Percentiles rank a stretch among this genome's conserved stretches.
These are phyloP conservation scores for Mucor circinelloides DNA, from an alignment of 371 early-diverging fungal species.

Conservation along the genomic window DNA sequence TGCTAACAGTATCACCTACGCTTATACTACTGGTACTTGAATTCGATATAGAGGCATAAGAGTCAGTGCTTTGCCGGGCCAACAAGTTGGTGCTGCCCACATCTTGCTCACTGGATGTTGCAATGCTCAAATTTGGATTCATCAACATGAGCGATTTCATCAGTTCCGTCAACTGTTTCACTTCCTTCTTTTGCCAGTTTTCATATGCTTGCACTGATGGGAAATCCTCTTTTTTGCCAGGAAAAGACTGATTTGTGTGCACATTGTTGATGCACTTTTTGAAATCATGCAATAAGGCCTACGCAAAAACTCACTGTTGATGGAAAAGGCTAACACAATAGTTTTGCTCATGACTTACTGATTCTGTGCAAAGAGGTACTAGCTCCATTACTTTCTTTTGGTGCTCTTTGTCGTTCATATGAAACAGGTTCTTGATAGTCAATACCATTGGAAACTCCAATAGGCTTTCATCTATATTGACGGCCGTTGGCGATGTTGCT, in stretches of 20 bases:
- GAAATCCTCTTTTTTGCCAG: conserved; percentile 33
- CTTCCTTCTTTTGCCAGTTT: conserved; percentile 34
- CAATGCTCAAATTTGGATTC: conserved; percentile 29
- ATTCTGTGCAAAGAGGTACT: conserved; percentile 29
- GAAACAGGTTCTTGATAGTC: conserved; percentile 29
- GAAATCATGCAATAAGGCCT: conserved; percentile 34
- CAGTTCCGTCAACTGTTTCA: conserved; percentile 32
- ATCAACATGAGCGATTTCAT: conserved; percentile 32
- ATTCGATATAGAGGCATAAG: not conserved
- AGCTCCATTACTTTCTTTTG: conserved; percentile 23
- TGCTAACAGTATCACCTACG: not conserved
- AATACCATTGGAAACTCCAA: conserved; percentile 30
- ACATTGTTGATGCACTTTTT: conserved; percentile 36
- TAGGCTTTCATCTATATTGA: not conserved
- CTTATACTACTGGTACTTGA: not conserved
- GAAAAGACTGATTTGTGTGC: conserved; percentile 28
- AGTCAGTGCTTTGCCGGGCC: conserved; percentile 3
- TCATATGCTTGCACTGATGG: conserved; percentile 25
- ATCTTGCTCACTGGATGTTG: conserved; percentile 19
- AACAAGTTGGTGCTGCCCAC: conserved; percentile 17
- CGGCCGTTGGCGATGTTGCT: not conserved
- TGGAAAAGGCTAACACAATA: not conserved
- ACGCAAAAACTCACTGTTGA: not conserved
- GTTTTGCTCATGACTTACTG: conserved; percentile 22
- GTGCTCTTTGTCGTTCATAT: conserved; percentile 26